Evolutionary conservation across 2,329 filamentous ascomycete genomes (phyloP).

Genomic region (Nannizziopsis arthrosporioides): DNA sequence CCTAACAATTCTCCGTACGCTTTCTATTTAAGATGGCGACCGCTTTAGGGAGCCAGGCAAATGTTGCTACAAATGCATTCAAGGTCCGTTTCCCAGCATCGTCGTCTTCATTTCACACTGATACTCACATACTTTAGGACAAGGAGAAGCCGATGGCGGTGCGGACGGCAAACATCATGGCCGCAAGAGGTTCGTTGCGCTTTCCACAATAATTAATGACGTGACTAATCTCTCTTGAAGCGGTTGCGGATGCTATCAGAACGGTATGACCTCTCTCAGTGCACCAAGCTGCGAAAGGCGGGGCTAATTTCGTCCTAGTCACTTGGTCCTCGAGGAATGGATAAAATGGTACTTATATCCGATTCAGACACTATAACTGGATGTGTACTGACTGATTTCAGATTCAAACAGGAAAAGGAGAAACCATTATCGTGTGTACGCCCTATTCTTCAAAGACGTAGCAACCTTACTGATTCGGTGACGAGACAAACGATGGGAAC

Average conservation of each 20-base stretch:
- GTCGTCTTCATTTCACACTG: not conserved
- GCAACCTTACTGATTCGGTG: constrained; percentile 16
- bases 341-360: constrained; percentile 62
- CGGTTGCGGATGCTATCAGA: constrained; percentile 93
- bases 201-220: not conserved
- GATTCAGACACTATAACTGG: not conserved
- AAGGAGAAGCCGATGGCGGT: constrained; percentile 99
- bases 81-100: constrained; percentile 38
- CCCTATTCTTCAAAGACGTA: not conserved
- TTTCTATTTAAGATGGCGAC: constrained; percentile 39
- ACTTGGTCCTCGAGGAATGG: constrained; percentile 91
- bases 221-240: constrained; percentile 38
- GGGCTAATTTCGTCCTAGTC: constrained; percentile 45
- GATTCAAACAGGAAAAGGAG: constrained; percentile 90
- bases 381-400: constrained; percentile 19
- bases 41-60: constrained; percentile 35
- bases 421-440: constrained; percentile 68
- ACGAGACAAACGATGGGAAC: constrained; percentile 86
- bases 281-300: constrained; percentile 17
- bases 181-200: constrained; percentile 63
- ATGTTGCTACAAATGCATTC: constrained; percentile 53
- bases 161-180: constrained; percentile 90
- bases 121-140: constrained; percentile 42
- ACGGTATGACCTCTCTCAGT: constrained; percentile 44
- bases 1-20: constrained; percentile 17